phyloP scores from a whole-genome alignment of 441 rosid species.

The Syzygium syzygioides region DNA sequence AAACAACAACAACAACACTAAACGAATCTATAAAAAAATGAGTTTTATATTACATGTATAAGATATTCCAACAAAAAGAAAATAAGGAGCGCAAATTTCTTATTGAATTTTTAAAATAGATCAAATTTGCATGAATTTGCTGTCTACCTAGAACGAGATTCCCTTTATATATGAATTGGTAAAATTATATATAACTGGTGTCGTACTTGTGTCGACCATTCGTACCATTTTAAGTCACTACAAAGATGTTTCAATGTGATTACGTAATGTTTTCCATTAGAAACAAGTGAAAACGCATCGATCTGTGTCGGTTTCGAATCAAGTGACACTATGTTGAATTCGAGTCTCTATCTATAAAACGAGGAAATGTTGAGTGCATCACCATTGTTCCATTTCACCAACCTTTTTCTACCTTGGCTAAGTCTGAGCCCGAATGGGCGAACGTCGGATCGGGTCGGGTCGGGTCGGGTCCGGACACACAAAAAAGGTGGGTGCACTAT shows the following conservation, averaged over 20 bases:
- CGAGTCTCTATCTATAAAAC: not conserved
- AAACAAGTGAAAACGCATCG: rapidly evolving
- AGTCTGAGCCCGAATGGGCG: not conserved
- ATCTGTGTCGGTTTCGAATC: not conserved
- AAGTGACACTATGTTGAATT: not conserved
- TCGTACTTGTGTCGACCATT: rapidly evolving
- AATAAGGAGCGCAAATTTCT: not conserved
- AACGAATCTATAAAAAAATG: not conserved
- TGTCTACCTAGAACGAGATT: rapidly evolving
- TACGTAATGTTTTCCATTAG: not conserved
- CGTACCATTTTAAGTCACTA: not conserved
- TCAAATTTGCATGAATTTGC: not conserved
- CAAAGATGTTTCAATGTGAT: not conserved
- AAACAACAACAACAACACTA: not conserved
- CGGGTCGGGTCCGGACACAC: not conserved
- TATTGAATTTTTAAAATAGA: not conserved
- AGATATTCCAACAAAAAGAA: not conserved
- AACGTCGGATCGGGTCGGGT: not conserved
- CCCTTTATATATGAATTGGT: rapidly evolving
- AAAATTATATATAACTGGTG: rapidly evolving
- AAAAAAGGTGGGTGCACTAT: not conserved
- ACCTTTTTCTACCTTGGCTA: not conserved
- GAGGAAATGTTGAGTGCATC: not conserved
- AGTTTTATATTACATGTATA: not conserved
- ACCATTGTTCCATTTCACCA: not conserved